phyloP scores from a whole-genome alignment of 2,329 filamentous ascomycete species.

The Epichloe gansuensis region DNA sequence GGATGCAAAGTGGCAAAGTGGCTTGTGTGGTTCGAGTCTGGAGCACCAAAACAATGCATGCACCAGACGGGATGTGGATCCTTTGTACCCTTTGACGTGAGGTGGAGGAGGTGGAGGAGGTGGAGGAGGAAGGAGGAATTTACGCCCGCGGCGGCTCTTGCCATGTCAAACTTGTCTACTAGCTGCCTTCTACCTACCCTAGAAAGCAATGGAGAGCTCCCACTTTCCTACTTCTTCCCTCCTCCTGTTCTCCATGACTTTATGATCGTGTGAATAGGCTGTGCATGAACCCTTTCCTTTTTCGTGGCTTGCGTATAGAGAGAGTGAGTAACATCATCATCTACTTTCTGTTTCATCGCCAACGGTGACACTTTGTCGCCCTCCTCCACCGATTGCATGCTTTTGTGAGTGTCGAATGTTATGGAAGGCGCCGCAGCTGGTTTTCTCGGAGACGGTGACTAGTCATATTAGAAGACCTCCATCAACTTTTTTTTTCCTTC shows the following conservation, averaged over 20 bases:
- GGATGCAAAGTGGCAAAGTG: background rate
- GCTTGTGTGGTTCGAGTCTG: background rate
- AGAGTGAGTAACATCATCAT: background rate
- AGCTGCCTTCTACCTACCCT: background rate
- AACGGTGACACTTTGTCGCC: background rate
- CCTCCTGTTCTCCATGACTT: too few species aligned
- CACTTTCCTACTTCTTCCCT: background rate
- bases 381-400: background rate
- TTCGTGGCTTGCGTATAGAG: background rate
- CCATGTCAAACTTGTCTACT: too few species aligned
- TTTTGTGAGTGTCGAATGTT: background rate
- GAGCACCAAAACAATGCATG: background rate
- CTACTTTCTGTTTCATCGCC: background rate
- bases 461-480: background rate
- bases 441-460: background rate
- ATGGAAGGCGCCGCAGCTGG: background rate
- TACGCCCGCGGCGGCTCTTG: too few species aligned
- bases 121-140: too few species aligned
- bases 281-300: constrained; percentile 9
- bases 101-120: too few species aligned
- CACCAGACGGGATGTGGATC: background rate
- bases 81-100: too few species aligned
- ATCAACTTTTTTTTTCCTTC: background rate
- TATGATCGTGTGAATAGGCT: constrained; percentile 7
- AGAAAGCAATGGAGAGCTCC: background rate